These are phyloP conservation scores for Chamaenerion angustifolium DNA, from an alignment of 345 rosid genomes.

Conservation along the genomic window DNA sequence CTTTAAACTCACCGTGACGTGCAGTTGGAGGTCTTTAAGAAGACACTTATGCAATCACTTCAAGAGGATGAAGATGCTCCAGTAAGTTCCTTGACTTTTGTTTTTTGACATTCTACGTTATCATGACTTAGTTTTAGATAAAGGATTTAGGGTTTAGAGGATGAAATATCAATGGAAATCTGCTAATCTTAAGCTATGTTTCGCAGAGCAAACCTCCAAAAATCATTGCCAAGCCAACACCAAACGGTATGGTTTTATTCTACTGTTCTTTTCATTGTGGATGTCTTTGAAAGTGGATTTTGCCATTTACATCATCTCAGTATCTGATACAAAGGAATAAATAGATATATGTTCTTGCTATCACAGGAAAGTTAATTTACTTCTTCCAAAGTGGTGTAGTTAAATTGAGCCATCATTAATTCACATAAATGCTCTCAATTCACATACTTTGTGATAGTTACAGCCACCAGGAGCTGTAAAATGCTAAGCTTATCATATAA, in stretches of 20 bases:
- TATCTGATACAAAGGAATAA: neutral
- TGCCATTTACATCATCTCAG: neutral
- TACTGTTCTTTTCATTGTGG: neutral
- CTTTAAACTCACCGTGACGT: neutral
- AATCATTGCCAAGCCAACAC: constrained; percentile 76
- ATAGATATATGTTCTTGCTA: too few relatives aligned
- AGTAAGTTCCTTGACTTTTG: constrained; percentile 16
- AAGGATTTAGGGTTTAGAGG: too few relatives aligned
- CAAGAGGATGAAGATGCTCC: constrained; percentile 68
- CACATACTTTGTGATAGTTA: too few relatives aligned
- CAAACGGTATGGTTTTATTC: constrained; percentile 24
- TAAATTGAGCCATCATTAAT: too few relatives aligned
- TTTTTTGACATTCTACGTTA: neutral
- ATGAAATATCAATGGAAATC: neutral
- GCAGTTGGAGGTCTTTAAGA: constrained; percentile 85
- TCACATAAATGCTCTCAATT: too few relatives aligned
- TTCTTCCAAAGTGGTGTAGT: too few relatives aligned
- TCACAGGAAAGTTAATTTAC: too few relatives aligned
- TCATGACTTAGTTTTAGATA: too few relatives aligned
- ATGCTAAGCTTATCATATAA: too few relatives aligned
- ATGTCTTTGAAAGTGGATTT: too few relatives aligned
- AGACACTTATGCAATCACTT: constrained; percentile 85
- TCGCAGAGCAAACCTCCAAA: constrained; percentile 41
- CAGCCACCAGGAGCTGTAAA: too few relatives aligned
- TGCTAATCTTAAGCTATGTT: constrained; percentile 4